These are phyloP conservation scores for Mucor sp. DNA, from an alignment of 371 early-diverging fungal species.

Conservation along the genomic window DNA sequence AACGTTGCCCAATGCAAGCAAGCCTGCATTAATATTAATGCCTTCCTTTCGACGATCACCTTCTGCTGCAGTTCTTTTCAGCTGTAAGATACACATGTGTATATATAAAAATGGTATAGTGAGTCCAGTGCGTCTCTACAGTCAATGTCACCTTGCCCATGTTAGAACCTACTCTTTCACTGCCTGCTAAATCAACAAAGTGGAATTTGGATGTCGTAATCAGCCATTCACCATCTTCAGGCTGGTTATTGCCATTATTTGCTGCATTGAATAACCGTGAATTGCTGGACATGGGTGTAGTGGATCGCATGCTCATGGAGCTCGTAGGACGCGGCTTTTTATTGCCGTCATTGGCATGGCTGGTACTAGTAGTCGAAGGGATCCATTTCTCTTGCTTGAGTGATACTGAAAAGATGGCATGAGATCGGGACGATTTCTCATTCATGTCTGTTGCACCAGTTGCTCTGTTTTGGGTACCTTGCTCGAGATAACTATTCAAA, in stretches of 20 bases:
- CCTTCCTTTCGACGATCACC: conserved; percentile 97
- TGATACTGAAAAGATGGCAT: conserved; percentile 95
- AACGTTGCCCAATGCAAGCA: conserved; percentile 98
- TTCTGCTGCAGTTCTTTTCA: conserved; percentile 93
- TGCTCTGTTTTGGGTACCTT: conserved; percentile 84
- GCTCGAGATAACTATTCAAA: conserved; percentile 59
- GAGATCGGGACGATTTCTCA: conserved; percentile 92
- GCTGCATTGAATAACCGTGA: conserved; percentile 1
- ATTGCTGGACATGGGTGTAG: conserved; percentile 6
- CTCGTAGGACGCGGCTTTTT: conserved; percentile 21
- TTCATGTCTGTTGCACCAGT: conserved; percentile 99
- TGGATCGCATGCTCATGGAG: conserved; percentile 21
- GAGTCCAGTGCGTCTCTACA: not conserved
- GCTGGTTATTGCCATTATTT: not conserved
- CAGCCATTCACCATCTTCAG: conserved; percentile 53
- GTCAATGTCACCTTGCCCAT: too few relatives aligned
- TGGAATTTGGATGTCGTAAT: conserved; percentile 84
- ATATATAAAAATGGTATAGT: too few relatives aligned
- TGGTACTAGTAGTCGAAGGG: conserved; percentile 30
- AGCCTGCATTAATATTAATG: conserved; percentile 97
- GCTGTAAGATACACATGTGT: conserved; percentile 22
- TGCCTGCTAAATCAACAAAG: conserved; percentile 99
- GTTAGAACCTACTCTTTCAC: conserved; percentile 80
- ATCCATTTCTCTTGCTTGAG: conserved; percentile 70
- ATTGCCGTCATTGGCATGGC: conserved; percentile 19